Conservation (phyloP, 202 grass and related monocot genomes). For the Setaria italica region DNA sequence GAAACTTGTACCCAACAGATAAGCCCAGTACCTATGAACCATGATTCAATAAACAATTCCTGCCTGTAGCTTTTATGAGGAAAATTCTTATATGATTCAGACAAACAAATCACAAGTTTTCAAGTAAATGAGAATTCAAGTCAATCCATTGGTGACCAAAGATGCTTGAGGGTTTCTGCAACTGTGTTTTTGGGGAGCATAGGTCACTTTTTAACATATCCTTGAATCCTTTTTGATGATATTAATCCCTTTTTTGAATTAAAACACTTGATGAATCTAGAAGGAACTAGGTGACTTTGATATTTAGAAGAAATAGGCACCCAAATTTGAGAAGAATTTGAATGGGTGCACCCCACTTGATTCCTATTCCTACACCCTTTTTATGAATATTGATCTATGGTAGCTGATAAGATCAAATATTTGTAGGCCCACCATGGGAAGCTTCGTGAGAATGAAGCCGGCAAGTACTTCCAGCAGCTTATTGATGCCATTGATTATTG, state of each 20-base stretch:
- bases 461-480: constrained; percentile 93
- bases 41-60: background rate
- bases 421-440: constrained; percentile 77
- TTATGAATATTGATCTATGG: background rate
- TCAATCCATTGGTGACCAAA: constrained; percentile 21
- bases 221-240: background rate
- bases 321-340: constrained; percentile 1
- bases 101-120: constrained; percentile 10
- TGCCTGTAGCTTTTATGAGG: background rate
- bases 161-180: background rate
- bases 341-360: background rate
- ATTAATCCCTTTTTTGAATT: background rate
- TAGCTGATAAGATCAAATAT: constrained; percentile 22
- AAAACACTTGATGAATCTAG: background rate
- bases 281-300: constrained; percentile 11
- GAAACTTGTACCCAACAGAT: constrained; percentile 15
- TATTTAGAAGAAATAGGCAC: constrained; percentile 1
- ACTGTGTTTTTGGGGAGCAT: constrained; percentile 1
- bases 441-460: constrained; percentile 74
- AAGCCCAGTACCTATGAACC: background rate
- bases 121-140: constrained; percentile 1
- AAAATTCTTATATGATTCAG: constrained; percentile 25
- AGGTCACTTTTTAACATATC: background rate
- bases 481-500: constrained; percentile 96
- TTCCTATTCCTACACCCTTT: background rate